phyloP scores from a whole-genome alignment of 2,329 filamentous ascomycete species.

The Calycina marina region DNA sequence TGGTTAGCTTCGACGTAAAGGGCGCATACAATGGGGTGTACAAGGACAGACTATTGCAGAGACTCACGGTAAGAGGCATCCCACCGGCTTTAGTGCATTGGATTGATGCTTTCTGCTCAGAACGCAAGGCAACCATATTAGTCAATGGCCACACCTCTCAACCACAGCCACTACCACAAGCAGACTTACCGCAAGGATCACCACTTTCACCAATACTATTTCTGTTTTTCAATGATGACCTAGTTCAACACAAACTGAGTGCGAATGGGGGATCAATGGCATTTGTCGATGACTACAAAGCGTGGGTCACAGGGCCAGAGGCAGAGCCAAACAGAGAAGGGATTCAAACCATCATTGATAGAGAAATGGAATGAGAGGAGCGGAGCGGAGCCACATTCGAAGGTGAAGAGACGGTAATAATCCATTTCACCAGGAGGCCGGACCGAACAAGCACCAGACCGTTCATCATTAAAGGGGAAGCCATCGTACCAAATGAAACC shows the following conservation, averaged over 20 bases:
- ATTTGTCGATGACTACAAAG: background rate
- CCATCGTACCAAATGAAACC: constrained; percentile 1
- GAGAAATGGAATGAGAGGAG: constrained; percentile 14
- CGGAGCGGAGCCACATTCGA: constrained; percentile 18
- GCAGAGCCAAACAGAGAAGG: constrained; percentile 13
- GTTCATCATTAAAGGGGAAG: constrained; percentile 6
- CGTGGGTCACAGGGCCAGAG: constrained; percentile 9
- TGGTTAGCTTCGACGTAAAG: background rate
- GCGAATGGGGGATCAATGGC: background rate
- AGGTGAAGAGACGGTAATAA: constrained; percentile 16
- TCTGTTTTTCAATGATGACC: constrained; percentile 19
- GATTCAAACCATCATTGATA: constrained; percentile 16
- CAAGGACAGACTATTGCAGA: constrained; percentile 23
- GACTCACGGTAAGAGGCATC: constrained; percentile 20
- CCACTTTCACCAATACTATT: constrained; percentile 25
- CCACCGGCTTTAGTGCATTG: constrained; percentile 7
- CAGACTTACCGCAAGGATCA: constrained; percentile 22
- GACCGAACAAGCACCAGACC: constrained; percentile 1
- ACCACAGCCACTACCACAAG: constrained; percentile 8
- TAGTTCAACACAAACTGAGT: constrained; percentile 3
- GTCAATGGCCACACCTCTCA: constrained; percentile 13
- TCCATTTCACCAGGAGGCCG: constrained; percentile 7
- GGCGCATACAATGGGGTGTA: background rate
- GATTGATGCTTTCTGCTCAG: constrained; percentile 17
- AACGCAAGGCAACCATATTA: constrained; percentile 12